Conservation (phyloP, 176 grass and related monocot species). For the Aegilops umbellulata region DNA sequence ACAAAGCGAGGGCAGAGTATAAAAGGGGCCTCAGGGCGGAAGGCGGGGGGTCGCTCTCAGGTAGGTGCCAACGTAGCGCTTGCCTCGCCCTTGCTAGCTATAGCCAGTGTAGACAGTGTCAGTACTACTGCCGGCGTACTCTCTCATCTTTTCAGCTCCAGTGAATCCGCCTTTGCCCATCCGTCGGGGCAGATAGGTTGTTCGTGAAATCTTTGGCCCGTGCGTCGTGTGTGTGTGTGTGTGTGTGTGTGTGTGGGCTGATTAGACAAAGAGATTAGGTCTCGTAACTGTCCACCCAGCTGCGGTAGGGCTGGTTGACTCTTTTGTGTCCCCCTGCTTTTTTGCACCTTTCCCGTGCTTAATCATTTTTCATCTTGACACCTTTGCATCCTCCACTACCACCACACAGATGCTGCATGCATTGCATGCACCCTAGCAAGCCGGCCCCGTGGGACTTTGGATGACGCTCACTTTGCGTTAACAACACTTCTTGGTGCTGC, state of each 20-base stretch:
- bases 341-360: slow-evolving; percentile 19
- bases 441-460: slow-evolving; percentile 34
- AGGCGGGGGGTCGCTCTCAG: slow-evolving; percentile 46
- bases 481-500: slow-evolving; percentile 35
- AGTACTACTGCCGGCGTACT: neutral
- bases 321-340: slow-evolving; percentile 26
- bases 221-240: neutral
- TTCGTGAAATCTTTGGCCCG: too few relatives aligned
- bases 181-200: too few relatives aligned
- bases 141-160: neutral
- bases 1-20: slow-evolving; percentile 26
- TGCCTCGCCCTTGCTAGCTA: neutral
- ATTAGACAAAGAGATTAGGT: slow-evolving; percentile 24
- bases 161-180: too few relatives aligned
- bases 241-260: neutral
- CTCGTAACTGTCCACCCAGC: slow-evolving; percentile 29
- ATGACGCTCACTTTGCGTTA: slow-evolving; percentile 38
- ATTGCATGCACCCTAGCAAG: neutral
- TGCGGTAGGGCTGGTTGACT: slow-evolving; percentile 32
- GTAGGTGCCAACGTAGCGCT: slow-evolving; percentile 33
- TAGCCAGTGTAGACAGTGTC: neutral
- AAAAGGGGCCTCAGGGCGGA: slow-evolving; percentile 17
- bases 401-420: slow-evolving; percentile 15
- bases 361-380: slow-evolving; percentile 42
- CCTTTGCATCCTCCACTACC: slow-evolving; percentile 1